Conservation (phyloP, 495 filamentous ascomycete species). For the Xeromyces bisporus region DNA sequence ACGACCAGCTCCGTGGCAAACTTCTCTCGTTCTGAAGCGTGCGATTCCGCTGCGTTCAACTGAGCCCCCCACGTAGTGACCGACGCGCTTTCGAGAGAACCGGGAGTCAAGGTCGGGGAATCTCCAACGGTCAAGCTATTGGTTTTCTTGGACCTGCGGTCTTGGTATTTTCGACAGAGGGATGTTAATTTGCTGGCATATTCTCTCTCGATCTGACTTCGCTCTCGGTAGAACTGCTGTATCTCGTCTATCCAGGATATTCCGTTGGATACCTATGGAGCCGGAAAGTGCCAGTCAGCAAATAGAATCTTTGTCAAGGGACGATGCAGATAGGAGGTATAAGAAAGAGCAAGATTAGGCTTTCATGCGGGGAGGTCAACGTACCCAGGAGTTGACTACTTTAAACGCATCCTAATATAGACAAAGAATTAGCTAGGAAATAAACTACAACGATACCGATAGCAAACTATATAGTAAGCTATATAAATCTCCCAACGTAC, state of each 20-base stretch:
- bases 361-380: constrained; percentile 10
- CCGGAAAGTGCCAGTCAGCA: constrained; percentile 2
- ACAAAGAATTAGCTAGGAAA: not conserved
- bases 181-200: constrained; percentile 75
- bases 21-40: constrained; percentile 76
- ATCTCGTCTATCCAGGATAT: constrained; percentile 94
- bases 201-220: constrained; percentile 87
- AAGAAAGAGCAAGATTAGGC: too few species aligned
- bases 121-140: constrained; percentile 86
- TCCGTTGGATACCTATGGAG: constrained; percentile 60
- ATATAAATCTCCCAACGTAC: constrained; percentile 23
- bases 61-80: constrained; percentile 95
- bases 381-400: constrained; percentile 77
- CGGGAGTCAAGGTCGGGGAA: constrained; percentile 79
- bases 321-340: too few species aligned
- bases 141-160: constrained; percentile 86
- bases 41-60: constrained; percentile 70
- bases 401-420: constrained; percentile 73
- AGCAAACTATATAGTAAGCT: constrained; percentile 2
- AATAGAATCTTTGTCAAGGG: too few species aligned
- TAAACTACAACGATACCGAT: not conserved
- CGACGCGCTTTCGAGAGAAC: constrained; percentile 87
- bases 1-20: constrained; percentile 57
- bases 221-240: constrained; percentile 90
- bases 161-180: constrained; percentile 86